Evolutionary conservation across 208 protist genomes (phyloP), one percentile per base, ranked within the genome.

Genomic region (Trypanosoma avium): DNA sequence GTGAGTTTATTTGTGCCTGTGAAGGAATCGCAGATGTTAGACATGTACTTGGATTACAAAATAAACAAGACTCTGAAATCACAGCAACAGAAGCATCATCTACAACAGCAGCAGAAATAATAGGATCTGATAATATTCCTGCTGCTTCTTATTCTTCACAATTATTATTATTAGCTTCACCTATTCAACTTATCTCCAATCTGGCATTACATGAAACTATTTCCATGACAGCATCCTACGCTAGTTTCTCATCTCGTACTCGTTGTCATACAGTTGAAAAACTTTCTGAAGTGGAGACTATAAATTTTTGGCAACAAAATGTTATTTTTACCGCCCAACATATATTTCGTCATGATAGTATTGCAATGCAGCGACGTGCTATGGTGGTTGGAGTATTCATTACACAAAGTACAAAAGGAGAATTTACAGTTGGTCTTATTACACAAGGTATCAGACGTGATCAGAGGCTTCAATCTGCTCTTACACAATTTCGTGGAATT

Each of bases 351-450:
- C 2, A 22, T 13, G 3, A 15, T 32, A 47, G 46, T n/a, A 19
- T 40, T 32, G 17, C 35, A 1, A 24, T 48, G 22, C 53, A 52
- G 26, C 38, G 64, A 4, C 42, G 40, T 8, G 32, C 19, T 13
- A 21, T 59, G 2, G 66, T 80, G 42, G 47, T 55, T 15, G 84
- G 84, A 21, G 76, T 81, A 6, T 91, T 81, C 48, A 57, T 84
- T 13, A 68, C 67, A 13, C 77, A 77, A 42, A 43, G 42, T 27
- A 19, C 15, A 27, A 21, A 27, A 24, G 47, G 8, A 19, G 32
- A 30, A 2, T 91, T 75, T 49, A 67, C 70, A 3, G 32, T 91
- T 15, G 80, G 75, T 17, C 49, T 91, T 38, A 71, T 92, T 36
- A 85, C 82, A 10, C 26, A 61, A 27, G 59, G 72, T 30, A 43